These are phyloP conservation scores for Clonostachys byssicola DNA, from an alignment of 2,329 filamentous ascomycete species.

Conservation along the genomic window DNA sequence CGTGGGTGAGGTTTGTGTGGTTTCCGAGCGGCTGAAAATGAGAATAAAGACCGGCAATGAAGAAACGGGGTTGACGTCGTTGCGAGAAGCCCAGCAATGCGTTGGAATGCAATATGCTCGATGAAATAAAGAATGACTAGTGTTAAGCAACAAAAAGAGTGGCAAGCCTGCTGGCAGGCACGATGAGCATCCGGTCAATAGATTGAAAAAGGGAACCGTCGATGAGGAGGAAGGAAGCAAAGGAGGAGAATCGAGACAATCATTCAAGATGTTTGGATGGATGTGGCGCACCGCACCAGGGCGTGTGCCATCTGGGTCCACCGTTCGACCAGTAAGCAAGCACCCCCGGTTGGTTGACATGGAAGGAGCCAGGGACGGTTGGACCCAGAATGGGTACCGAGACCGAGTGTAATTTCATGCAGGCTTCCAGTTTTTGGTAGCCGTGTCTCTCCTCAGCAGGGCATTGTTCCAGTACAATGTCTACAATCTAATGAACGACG, in stretches of 20 bases:
- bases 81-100: neutral
- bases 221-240: conserved; percentile 18
- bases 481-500: too few species aligned
- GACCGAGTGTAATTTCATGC: too few species aligned
- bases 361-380: too few species aligned
- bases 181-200: conserved; percentile 26
- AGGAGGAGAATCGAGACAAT: conserved; percentile 2
- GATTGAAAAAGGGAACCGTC: conserved; percentile 19
- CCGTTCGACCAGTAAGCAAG: neutral
- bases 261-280: too few species aligned
- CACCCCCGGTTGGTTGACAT: neutral
- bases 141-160: conserved; percentile 39
- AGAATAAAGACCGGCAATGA: neutral
- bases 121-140: conserved; percentile 1
- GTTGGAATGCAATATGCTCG: neutral
- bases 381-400: too few species aligned
- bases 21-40: neutral
- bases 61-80: neutral
- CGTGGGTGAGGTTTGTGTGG: neutral
- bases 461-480: too few species aligned
- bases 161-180: conserved; percentile 54
- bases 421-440: too few species aligned
- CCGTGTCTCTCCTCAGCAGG: too few species aligned
- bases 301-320: neutral
- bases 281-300: neutral